Evolutionary conservation across 257 asterid genomes (phyloP).

Genomic region (Datura wrightii): DNA sequence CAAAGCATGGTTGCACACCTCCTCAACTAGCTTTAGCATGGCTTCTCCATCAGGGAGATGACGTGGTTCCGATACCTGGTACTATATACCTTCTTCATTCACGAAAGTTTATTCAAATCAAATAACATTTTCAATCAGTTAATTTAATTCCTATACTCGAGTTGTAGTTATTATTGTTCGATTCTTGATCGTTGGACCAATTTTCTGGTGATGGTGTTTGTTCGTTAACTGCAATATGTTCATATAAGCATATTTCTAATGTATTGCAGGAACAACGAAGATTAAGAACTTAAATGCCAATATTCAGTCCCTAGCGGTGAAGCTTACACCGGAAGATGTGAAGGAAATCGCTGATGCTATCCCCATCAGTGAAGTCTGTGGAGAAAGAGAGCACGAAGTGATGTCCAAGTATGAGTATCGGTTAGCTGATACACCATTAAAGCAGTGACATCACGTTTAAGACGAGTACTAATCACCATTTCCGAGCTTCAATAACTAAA

Average conservation of each 20-base stretch:
- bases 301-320: conserved; percentile 45
- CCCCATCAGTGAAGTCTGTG: conserved; percentile 47
- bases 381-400: conserved; percentile 38
- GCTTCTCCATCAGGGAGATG: conserved; percentile 62
- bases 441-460: background rate
- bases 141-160: background rate
- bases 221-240: conserved; percentile 17
- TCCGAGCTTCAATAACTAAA: background rate
- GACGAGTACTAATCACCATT: background rate
- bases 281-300: conserved; percentile 48
- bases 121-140: background rate
- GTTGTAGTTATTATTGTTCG: background rate
- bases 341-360: conserved; percentile 45
- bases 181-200: background rate
- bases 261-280: conserved; percentile 50
- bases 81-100: conserved; percentile 10
- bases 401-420: conserved; percentile 36
- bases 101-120: background rate
- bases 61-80: conserved; percentile 63
- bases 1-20: conserved; percentile 48
- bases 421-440: conserved; percentile 44
- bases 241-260: background rate
- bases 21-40: conserved; percentile 66
- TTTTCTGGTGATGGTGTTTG: background rate
- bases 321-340: conserved; percentile 48